Conservation (phyloP, 257 asterid species). For the Orobanche coerulescens region DNA sequence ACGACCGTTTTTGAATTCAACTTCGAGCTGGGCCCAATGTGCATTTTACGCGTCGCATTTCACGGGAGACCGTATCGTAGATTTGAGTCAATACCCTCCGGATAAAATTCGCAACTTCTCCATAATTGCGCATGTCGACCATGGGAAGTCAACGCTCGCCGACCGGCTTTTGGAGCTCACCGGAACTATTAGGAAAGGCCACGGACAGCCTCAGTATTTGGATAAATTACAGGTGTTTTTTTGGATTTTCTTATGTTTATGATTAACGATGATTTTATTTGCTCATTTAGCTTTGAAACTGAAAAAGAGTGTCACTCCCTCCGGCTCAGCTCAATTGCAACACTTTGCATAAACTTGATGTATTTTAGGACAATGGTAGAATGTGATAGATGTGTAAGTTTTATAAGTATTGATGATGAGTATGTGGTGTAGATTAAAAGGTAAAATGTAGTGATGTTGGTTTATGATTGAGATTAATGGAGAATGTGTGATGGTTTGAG, state of each 20-base stretch:
- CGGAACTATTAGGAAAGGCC: conserved; percentile 88
- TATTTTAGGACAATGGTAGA: too few relatives aligned
- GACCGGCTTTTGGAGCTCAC: conserved; percentile 97
- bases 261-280: not conserved
- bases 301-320: not conserved
- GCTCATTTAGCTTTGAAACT: not conserved
- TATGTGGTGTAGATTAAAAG: too few relatives aligned
- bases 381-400: too few relatives aligned
- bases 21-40: conserved; percentile 39
- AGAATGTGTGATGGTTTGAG: too few relatives aligned
- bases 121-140: conserved; percentile 95
- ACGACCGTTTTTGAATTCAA: conserved; percentile 19
- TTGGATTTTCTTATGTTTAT: not conserved
- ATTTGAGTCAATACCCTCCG: conserved; percentile 57
- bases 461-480: too few relatives aligned
- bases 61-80: conserved; percentile 61
- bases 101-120: conserved; percentile 91
- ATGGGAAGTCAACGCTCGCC: conserved; percentile 96
- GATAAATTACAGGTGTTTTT: conserved; percentile 84
- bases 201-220: conserved; percentile 94
- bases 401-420: too few relatives aligned
- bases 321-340: too few relatives aligned
- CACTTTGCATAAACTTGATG: too few relatives aligned
- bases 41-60: conserved; percentile 65
- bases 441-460: too few relatives aligned